Conservation (phyloP, 768 basidiomycete species). For the Russula sp. region DNA sequence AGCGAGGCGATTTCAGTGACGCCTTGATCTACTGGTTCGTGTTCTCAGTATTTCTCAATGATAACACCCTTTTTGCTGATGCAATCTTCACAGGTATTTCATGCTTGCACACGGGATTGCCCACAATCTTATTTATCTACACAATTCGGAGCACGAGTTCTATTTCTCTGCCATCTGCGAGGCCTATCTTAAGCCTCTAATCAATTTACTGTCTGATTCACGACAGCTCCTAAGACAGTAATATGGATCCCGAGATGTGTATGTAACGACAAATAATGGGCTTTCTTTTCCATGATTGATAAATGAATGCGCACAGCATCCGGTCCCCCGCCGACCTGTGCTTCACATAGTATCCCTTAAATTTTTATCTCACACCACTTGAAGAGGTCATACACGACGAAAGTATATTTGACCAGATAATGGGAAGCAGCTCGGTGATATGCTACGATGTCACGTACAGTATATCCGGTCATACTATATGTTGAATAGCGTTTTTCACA, state of each 20-base stretch:
- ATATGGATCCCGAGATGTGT: not conserved
- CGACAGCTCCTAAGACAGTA: not conserved
- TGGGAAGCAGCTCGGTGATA: too few relatives aligned
- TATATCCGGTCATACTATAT: too few relatives aligned
- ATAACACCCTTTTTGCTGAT: constrained; percentile 4
- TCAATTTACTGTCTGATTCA: constrained; percentile 1
- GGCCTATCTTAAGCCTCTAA: constrained; percentile 48
- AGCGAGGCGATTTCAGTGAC: constrained; percentile 47
- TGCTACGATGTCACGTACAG: too few relatives aligned
- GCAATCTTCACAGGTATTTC: constrained; percentile 63
- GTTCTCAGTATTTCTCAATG: not conserved
- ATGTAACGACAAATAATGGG: not conserved
- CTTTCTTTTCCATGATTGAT: not conserved
- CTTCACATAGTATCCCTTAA: too few relatives aligned
- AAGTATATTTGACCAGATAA: too few relatives aligned
- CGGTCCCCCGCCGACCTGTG: too few relatives aligned
- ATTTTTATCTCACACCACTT: too few relatives aligned
- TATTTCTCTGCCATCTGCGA: constrained; percentile 94
- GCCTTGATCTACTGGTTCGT: constrained; percentile 80
- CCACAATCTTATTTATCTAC: constrained; percentile 82
- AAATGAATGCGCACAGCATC: too few relatives aligned
- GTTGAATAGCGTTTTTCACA: too few relatives aligned
- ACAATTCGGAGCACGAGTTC: constrained; percentile 92
- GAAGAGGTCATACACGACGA: too few relatives aligned
- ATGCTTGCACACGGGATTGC: constrained; percentile 90